Base-by-base conservation (phyloP, 306 rosid genomes). In the Quercus wislizeni region DNA sequence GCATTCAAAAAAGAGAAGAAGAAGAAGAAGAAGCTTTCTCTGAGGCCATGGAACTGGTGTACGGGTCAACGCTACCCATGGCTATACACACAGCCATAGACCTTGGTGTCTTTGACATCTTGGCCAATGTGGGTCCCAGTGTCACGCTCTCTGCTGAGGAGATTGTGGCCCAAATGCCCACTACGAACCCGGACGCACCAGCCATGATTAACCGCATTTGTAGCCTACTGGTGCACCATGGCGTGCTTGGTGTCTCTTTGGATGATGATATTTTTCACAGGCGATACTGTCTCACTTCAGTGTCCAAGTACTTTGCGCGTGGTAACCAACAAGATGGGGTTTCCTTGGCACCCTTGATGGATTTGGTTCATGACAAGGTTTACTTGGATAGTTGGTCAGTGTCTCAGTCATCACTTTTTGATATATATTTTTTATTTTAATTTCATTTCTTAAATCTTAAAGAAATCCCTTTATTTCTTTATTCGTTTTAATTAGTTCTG, bases 201-300 rank as follows among this genome's bases (percentile, higher is more conserved):
- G 3, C 74, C 10, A 84, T 91, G 93, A 8, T 91, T 1, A 92
- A 91, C 14, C 85, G 93, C 7, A 72, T 91, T 2, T 86, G 90
- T 1, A 56, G 85, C 77, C 90, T 91, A 0, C 69, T 91, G 33
- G 85, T 85, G 0, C 63, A 79, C 59, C 84, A 91, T 82, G 85
- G 87, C 19, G 59, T 92, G 35, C 71, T 91, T 14, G 49, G 13
- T 2, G 88, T 87, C 83, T 61, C 86, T 35, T 35, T 77, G 18
- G 69, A 2, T 4, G 54, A 13, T 8, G 81, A 79, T 27, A 13
- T 65, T 30, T 9, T 64, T 31, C 78, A 54, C 7, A 87, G 81
- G 67, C 65, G 82, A 8, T 91, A 91, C 49, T 41, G 82, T 41
- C 86, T 87, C 7, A 18, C 65, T 12, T 85, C 88, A 1, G 87